Evolutionary conservation across 331 rosid species (phyloP).

Genomic region (Rosa hybrid): DNA sequence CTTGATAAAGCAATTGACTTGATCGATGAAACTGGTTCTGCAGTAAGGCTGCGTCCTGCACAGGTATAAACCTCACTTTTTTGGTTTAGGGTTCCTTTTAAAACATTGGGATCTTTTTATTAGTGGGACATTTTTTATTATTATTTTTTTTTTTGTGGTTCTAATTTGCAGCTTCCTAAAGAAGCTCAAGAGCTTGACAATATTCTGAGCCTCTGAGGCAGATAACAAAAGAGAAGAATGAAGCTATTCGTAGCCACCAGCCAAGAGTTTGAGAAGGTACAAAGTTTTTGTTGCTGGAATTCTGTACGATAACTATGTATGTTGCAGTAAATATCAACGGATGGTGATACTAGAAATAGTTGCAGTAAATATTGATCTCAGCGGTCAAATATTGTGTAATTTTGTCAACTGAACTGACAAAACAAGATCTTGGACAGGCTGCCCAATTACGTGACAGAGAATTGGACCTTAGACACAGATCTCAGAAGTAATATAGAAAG

Average conservation of each 20-base stretch:
- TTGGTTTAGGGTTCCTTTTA: not conserved
- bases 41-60: constrained; percentile 83
- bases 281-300: not conserved
- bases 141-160: too few species aligned
- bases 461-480: constrained; percentile 86
- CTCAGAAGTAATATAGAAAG: constrained; percentile 67
- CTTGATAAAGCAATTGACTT: constrained; percentile 94
- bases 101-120: too few species aligned
- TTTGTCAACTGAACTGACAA: not conserved
- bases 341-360: too few species aligned
- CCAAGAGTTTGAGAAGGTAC: constrained; percentile 75
- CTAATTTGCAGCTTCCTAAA: constrained; percentile 62
- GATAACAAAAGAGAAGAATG: constrained; percentile 81
- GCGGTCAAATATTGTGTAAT: too few species aligned
- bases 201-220: constrained; percentile 82
- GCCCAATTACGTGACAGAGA: constrained; percentile 82
- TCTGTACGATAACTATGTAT: not conserved
- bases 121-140: too few species aligned
- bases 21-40: constrained; percentile 90
- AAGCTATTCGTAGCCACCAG: constrained; percentile 74
- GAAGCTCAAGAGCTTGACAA: constrained; percentile 82
- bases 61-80: not conserved
- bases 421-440: constrained; percentile 34
- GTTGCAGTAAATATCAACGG: not conserved
- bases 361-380: not conserved